Conservation (phyloP, 176 grass and related monocot species). For the Carex kokanica region DNA sequence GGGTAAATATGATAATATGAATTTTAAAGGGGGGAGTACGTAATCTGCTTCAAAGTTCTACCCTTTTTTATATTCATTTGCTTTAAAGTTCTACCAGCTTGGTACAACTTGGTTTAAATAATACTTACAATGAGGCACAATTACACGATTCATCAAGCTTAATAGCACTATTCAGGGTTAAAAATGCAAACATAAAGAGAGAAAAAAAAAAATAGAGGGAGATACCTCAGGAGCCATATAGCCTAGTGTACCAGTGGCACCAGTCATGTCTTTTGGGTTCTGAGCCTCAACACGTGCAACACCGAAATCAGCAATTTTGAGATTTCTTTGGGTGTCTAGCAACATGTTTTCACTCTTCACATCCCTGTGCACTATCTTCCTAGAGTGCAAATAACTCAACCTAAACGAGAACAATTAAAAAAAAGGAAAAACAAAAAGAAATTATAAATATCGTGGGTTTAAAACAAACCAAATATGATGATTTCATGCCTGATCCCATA, state of each 20-base stretch:
- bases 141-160: neutral
- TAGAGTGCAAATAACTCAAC: slow-evolving; percentile 62
- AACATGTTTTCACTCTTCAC: slow-evolving; percentile 95
- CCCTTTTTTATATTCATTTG: no score
- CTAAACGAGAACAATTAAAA: slow-evolving; percentile 29
- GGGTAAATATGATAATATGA: no score
- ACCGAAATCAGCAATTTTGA: slow-evolving; percentile 91
- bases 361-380: slow-evolving; percentile 64
- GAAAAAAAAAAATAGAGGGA: neutral
- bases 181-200: neutral
- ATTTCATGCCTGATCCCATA: neutral
- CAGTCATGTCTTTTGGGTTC: slow-evolving; percentile 85
- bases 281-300: slow-evolving; percentile 81
- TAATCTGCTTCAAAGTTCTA: no score
- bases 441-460: neutral
- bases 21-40: no score
- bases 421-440: slow-evolving; percentile 7
- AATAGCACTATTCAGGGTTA: neutral
- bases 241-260: slow-evolving; percentile 74
- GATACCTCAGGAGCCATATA: slow-evolving; percentile 94
- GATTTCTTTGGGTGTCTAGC: slow-evolving; percentile 45
- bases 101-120: no score
- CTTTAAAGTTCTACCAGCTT: no score
- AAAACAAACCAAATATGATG: neutral
- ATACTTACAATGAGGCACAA: neutral